Evolutionary conservation across 768 basidiomycete species (phyloP), one percentile per base, ranked within the genome.

Genomic region (Tulasnella sp.): DNA sequence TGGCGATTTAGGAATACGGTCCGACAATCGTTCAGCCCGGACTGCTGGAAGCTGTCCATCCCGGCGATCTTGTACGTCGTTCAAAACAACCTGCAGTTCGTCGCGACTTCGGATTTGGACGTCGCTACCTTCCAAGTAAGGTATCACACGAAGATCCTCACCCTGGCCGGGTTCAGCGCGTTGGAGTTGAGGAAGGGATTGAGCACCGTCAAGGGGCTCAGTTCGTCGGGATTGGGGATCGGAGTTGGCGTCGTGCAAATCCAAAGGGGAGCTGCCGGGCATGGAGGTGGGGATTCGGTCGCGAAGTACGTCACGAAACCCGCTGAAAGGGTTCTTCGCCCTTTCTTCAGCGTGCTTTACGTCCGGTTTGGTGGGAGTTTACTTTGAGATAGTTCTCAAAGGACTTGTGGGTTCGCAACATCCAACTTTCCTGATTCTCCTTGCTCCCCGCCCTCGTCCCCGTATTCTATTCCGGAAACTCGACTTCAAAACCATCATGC

Each of bases 81-180:
- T 77, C 94, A 98, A 86, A 97, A 97, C 85, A 94, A 94, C 85
- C 86, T 99, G 39, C 96, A 98, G 83, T 98, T 94, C 83, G 91
- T 96, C 73, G 96, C 96, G 38, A 94, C 93, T 5, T 91, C 93
- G 58, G 97, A 99, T 83, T 86, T 99, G 77, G 91, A 95, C 79
- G 95, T 93, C 22, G 96, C 96, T 29, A 97, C 95, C 17, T 99
- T 99, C 84, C 96, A 93, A 91, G 58, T n/a, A n/a, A n/a, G n/a
- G n/a, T 96, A 96, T 83, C 95, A 97, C 82, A 97, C 96, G 95
- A 97, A 97, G 83, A 95, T 97, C 81, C 89, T 97, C 79, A 96
- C 95, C 45, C 96, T 95, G 25, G 95, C 94, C 19, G 92, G 87
- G 54, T 96, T 96, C 83, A 94, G 93, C 25, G 94, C 97, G 36